Evolutionary conservation across 805 yeast species (phyloP), one percentile per base, ranked within the genome.

Genomic region (Hanseniaspora lindneri): DNA sequence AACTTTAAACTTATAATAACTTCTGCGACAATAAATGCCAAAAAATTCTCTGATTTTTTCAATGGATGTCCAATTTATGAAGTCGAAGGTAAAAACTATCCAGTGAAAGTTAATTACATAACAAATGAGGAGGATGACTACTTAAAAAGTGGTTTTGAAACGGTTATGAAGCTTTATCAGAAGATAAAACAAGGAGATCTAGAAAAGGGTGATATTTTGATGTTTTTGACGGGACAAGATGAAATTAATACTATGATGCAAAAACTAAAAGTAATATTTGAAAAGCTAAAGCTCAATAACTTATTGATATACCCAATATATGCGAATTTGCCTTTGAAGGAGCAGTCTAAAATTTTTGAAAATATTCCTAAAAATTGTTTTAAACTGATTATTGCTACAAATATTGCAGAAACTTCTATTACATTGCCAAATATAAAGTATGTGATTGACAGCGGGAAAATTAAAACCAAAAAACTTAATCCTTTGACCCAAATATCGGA

Each of bases 361-460:
- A 86, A 88, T 2, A 84, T 96, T 0, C 96, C 96, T 0, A 69
- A 71, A 1, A 75, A 77, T 30, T 65, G 83, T 2, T 66, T 98
- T 34, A 92, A 92, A 60, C 88, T 89, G 17, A 94, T 92, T 0
- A 65, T 92, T 33, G 97, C 97, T 0, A 92, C 98, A 0, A 92
- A 92, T 56, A 92, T 92, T 55, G 98, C 98, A 9, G 98, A 89
- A 62, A 89, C 98, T 0, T 89, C 97, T 4, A 73, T 89, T 60
- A 89, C 98, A 9, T 88, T 89, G 53, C 94, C 89, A 60, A 97
- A 97, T n/a, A 84, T 89, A 42, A 86, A 79, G 35, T 92, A 76
- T 60, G 98, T 92, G 4, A 80, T 92, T 37, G 98, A 92, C 62
- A 86, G 96, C 0, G 98, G 98, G 0, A 86, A 84, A 61, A 89